Evolutionary conservation across 176 grass and related monocot genomes (phyloP), one percentile per base, ranked within the genome.

Genomic region (Cenchrus fungigraminus): DNA sequence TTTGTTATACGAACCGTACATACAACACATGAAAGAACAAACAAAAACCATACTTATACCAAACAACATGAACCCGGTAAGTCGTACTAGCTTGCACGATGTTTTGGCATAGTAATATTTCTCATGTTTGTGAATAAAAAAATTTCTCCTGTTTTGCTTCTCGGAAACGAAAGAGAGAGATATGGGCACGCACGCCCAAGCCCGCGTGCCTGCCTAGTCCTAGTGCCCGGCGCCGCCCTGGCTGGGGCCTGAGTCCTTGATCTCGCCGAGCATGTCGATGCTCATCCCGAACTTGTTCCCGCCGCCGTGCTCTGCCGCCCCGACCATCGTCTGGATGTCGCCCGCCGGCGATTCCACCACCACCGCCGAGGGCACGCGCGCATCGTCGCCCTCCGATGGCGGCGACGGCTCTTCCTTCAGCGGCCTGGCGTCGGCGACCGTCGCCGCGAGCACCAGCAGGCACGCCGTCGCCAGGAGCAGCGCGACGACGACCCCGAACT

Each of bases 191-290:
- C 37, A 0, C 37, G 2, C 37, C 3, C 37, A 40, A 40, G 37
- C 37, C 37, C 4, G 4, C 25, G 37, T 40, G 37, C 25, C 25
- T 25, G 3, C 0, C 37, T 3, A 40, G 37, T 40, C 45, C 68
- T 84, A 91, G 50, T 91, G 89, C 16, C 89, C 89, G 6, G 3
- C 89, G 56, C 89, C 89, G 9, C 85, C 25, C 0, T 25, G 85
- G 81, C 89, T 91, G 2, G 89, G 89, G 22, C 85, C 89, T 1
- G 81, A 74, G 63, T 77, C 12, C 89, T 91, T 91, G 76, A 91
- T 58, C 77, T 81, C 89, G 17, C 37, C 34, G 46, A 91, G 77
- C 89, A 87, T 50, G 76, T 29, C 76, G 55, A 87, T 12, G 76
- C 6, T 52, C 49, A 87, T 58, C 51, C 2, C n/a, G 3, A 68